Percentiles rank a stretch among this genome's conserved stretches.
Conservation (phyloP, 768 basidiomycete genomes). For the Rickenella mellea region DNA sequence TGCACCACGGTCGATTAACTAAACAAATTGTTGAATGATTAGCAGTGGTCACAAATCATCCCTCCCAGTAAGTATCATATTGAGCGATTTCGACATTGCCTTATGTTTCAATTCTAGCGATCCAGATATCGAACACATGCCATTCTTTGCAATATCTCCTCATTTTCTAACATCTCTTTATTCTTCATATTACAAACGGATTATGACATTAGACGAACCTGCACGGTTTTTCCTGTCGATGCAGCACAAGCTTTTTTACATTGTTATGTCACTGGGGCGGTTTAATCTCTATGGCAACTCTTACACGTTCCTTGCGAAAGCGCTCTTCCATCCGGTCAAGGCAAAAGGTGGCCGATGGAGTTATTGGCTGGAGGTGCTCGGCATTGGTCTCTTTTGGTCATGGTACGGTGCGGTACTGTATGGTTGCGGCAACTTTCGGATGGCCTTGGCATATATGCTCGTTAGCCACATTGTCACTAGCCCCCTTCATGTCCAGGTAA, state of each 20-base stretch:
- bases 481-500: constrained; percentile 90
- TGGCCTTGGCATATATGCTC: constrained; percentile 62
- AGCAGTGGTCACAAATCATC: constrained; percentile 93
- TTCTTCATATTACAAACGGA: constrained; percentile 91
- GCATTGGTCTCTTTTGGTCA: constrained; percentile 75
- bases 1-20: constrained; percentile 11
- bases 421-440: constrained; percentile 64
- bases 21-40: constrained; percentile 1
- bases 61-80: constrained; percentile 63
- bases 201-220: constrained; percentile 69
- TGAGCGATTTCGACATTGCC: background rate
- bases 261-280: constrained; percentile 81
- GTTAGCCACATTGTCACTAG: constrained; percentile 82
- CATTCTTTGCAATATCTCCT: constrained; percentile 90
- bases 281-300: constrained; percentile 93
- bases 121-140: constrained; percentile 80
- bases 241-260: constrained; percentile 90
- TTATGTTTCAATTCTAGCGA: constrained; percentile 36
- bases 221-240: constrained; percentile 55
- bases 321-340: constrained; percentile 52
- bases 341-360: constrained; percentile 68
- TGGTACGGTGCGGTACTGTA: constrained; percentile 75
- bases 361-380: constrained; percentile 66
- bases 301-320: constrained; percentile 63
- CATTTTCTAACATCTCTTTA: constrained; percentile 79